Conservation (phyloP, 345 rosid genomes). For the Syzygium aromaticum region DNA sequence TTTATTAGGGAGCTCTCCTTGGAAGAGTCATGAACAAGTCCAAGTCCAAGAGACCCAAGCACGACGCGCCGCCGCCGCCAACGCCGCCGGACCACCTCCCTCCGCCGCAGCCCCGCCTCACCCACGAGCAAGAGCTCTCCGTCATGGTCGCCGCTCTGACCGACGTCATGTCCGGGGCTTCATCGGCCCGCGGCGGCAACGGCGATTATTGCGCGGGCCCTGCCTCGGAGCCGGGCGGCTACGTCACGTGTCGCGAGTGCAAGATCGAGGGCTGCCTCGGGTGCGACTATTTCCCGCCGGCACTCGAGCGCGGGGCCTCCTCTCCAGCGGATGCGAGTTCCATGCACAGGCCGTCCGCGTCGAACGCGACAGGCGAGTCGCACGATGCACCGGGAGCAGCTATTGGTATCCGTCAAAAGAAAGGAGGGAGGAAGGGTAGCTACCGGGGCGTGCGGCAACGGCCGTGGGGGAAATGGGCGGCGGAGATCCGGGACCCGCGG, state of each 20-base stretch:
- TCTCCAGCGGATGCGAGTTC: not conserved
- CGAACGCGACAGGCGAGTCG: not conserved
- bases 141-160: constrained; percentile 51
- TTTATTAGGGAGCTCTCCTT: too few species aligned
- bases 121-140: constrained; percentile 51
- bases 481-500: constrained; percentile 88
- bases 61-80: not conserved
- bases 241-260: constrained; percentile 58
- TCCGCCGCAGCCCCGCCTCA: constrained; percentile 12
- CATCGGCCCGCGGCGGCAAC: not conserved
- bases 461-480: constrained; percentile 99
- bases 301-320: not conserved
- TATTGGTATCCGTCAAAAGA: not conserved
- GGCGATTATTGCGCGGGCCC: not conserved
- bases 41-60: constrained; percentile 17
- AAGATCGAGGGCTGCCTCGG: constrained; percentile 60
- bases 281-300: constrained; percentile 66
- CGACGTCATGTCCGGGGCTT: not conserved
- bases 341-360: not conserved
- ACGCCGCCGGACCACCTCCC: not conserved
- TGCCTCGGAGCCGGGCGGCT: constrained; percentile 15
- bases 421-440: constrained; percentile 26
- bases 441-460: constrained; percentile 94
- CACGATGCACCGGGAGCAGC: not conserved
- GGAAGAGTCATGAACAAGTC: constrained; percentile 20